Percentiles rank a stretch among this genome's conserved stretches.
Conservation (phyloP, 768 basidiomycete genomes). For the Boletus pseudo-olivaceus region DNA sequence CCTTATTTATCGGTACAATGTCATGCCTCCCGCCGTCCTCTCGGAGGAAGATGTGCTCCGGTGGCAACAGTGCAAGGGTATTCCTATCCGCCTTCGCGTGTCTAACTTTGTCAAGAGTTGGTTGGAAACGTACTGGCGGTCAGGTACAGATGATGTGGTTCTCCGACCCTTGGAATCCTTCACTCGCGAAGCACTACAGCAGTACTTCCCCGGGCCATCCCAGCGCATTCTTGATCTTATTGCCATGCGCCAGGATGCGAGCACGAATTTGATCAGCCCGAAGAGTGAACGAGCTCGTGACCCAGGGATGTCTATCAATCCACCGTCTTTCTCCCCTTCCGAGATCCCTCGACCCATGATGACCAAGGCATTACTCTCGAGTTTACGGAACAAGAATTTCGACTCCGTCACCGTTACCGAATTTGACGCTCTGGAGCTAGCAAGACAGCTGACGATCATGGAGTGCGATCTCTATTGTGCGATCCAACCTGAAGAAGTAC, state of each 20-base stretch:
- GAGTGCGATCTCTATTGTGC: slow-evolving; percentile 85
- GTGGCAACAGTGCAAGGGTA: slow-evolving; percentile 86
- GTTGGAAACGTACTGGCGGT: slow-evolving; percentile 88
- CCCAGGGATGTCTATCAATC: slow-evolving; percentile 71
- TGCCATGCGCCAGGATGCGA: slow-evolving; percentile 48
- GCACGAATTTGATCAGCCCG: slow-evolving; percentile 48
- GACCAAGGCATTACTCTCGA: slow-evolving; percentile 69
- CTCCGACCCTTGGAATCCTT: slow-evolving; percentile 57
- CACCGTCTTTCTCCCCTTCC: slow-evolving; percentile 45
- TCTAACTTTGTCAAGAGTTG: slow-evolving; percentile 93
- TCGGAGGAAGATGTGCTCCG: slow-evolving; percentile 58
- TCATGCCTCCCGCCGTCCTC: slow-evolving; percentile 58
- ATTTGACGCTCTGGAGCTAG: slow-evolving; percentile 89
- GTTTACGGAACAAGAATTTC: slow-evolving; percentile 66
- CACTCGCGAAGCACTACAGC: slow-evolving; percentile 55
- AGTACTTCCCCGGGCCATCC: slow-evolving; percentile 65
- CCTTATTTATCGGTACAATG: slow-evolving; percentile 79
- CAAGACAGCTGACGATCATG: slow-evolving; percentile 91
- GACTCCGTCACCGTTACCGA: slow-evolving; percentile 71
- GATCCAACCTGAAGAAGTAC: slow-evolving; percentile 83
- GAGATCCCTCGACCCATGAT: slow-evolving; percentile 87
- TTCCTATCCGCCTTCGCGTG: slow-evolving; percentile 87
- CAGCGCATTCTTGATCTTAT: slow-evolving; percentile 73
- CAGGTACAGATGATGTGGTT: slow-evolving; percentile 66
- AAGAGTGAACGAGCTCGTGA: slow-evolving; percentile 67